Percentiles rank a stretch among this genome's conserved stretches.
Conservation (phyloP, 1,284 basidiomycete species). For the Ustilago curta region DNA sequence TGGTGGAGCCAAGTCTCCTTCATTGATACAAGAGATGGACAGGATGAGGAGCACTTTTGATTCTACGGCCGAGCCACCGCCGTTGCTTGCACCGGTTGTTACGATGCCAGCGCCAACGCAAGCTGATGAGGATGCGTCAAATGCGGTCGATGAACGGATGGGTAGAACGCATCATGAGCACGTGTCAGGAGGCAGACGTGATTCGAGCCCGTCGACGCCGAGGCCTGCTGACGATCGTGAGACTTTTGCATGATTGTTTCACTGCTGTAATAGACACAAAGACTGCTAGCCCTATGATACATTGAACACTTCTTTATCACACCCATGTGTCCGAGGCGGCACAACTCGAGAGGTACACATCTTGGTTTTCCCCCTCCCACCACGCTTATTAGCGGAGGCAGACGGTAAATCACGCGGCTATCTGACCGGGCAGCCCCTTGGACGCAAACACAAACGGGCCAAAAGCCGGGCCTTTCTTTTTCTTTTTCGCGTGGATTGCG, state of each 20-base stretch:
- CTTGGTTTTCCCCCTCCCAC: not conserved
- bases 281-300: too few relatives aligned
- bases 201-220: slow-evolving; percentile 33
- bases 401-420: slow-evolving; percentile 25
- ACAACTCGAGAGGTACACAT: too few relatives aligned
- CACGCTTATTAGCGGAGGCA: not conserved
- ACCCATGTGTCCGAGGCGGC: too few relatives aligned
- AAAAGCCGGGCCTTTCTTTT: slow-evolving; percentile 34
- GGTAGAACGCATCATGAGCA: not conserved
- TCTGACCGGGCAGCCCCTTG: slow-evolving; percentile 18
- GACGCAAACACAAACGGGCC: slow-evolving; percentile 29
- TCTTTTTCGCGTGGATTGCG: too few relatives aligned
- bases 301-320: too few relatives aligned
- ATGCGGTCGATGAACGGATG: not conserved
- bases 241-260: slow-evolving; percentile 8
- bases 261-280: too few relatives aligned
- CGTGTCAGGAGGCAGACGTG: slow-evolving; percentile 8
- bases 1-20: slow-evolving; percentile 8
- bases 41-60: not conserved
- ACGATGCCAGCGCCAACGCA: slow-evolving; percentile 8
- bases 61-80: slow-evolving; percentile 5
- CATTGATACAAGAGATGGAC: not conserved
- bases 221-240: slow-evolving; percentile 39
- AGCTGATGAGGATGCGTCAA: too few relatives aligned
- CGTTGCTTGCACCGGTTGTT: slow-evolving; percentile 29